A percentile compares a stretch with the other conserved stretches of the same genome.
Evolutionary conservation across 768 basidiomycete genomes (phyloP).

Genomic region (Kwoniella dejecticola): DNA sequence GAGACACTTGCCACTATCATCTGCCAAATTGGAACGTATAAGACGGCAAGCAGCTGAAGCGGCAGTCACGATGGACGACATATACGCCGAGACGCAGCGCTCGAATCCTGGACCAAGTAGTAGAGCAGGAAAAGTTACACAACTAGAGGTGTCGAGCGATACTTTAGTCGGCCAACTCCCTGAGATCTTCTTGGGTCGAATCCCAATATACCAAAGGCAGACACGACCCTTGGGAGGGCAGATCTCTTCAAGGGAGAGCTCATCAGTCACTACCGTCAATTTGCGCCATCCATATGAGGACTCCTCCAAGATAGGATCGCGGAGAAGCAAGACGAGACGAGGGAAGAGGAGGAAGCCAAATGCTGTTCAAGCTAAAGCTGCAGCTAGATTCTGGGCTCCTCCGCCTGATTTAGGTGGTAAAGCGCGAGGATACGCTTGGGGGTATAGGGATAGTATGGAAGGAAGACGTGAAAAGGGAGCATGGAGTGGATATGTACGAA

Average conservation of each 20-base stretch:
- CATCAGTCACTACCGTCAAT: neutral
- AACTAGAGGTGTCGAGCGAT: too few species aligned
- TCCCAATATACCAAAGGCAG: too few species aligned
- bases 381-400: conserved; percentile 26
- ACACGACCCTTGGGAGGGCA: too few species aligned
- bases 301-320: neutral
- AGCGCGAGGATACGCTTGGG: conserved; percentile 29
- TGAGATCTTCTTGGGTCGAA: too few species aligned
- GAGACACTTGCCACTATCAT: neutral
- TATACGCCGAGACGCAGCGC: too few species aligned
- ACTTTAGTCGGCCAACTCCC: too few species aligned
- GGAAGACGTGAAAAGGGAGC: conserved; percentile 17
- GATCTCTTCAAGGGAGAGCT: neutral
- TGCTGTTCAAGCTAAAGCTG: too few species aligned
- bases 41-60: conserved; percentile 1
- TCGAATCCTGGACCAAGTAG: too few species aligned
- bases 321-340: neutral
- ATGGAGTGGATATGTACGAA: conserved; percentile 21
- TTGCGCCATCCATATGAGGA: too few species aligned
- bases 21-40: neutral
- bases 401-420: conserved; percentile 20
- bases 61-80: neutral
- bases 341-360: conserved; percentile 1
- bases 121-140: too few species aligned
- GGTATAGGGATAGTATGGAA: conserved; percentile 25